A percentile compares a stretch with the other conserved stretches of the same genome.
These are phyloP conservation scores for Malassezia sp. DNA, from an alignment of 1,284 basidiomycete genomes.

Conservation along the genomic window DNA sequence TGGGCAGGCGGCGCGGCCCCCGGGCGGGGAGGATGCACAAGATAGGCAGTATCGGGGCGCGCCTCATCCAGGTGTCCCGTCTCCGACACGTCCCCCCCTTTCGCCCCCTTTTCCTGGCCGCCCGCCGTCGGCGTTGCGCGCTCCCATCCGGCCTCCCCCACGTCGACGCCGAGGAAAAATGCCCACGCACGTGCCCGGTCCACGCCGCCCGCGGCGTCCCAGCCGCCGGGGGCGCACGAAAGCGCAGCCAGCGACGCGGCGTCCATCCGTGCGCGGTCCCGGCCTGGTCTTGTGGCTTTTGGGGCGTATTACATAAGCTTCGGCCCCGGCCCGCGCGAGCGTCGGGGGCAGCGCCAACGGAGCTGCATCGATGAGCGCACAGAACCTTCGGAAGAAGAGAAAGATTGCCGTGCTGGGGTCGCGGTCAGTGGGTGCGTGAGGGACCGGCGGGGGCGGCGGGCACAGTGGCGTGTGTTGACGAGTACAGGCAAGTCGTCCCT, in stretches of 20 bases:
- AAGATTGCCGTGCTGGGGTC: constrained; percentile 46
- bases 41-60: too few species aligned
- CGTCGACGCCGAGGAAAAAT: not conserved
- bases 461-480: not conserved
- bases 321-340: too few species aligned
- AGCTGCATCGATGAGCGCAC: constrained; percentile 2
- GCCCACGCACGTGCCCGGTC: not conserved
- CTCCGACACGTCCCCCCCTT: too few species aligned
- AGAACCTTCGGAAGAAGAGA: constrained; percentile 35
- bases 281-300: too few species aligned
- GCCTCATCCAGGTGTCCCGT: too few species aligned
- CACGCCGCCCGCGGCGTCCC: not conserved
- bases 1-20: constrained; percentile 11
- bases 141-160: not conserved
- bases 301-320: too few species aligned
- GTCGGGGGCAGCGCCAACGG: too few species aligned
- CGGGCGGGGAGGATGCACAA: too few species aligned
- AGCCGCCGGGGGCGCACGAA: not conserved
- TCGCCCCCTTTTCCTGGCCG: too few species aligned
- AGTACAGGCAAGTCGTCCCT: constrained; percentile 64
- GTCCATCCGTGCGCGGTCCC: too few species aligned
- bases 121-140: too few species aligned
- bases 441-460: not conserved
- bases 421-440: constrained; percentile 36
- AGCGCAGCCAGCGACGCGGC: too few species aligned